A percentile compares a stretch with the other conserved stretches of the same genome.
phyloP scores from a whole-genome alignment of 164 flowering plant genomes.

The Piper longum region DNA sequence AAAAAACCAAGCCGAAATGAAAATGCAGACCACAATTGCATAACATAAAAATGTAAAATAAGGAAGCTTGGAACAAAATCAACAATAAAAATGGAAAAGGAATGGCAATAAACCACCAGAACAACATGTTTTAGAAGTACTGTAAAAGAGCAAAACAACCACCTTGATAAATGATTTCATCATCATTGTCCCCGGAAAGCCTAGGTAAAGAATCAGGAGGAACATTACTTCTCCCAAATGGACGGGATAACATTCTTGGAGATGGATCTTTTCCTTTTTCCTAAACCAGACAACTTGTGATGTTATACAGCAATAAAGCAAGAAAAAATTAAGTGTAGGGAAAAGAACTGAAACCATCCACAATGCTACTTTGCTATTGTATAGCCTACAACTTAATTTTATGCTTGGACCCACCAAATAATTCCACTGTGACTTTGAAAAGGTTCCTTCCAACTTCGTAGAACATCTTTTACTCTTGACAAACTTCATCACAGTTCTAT shows the following conservation, averaged over 20 bases:
- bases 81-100: too few relatives aligned
- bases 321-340: neutral
- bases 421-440: too few relatives aligned
- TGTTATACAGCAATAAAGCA: neutral
- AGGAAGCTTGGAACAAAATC: too few relatives aligned
- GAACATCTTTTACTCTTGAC: neutral
- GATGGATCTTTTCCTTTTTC: constrained; percentile 1
- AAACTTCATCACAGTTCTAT: neutral
- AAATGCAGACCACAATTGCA: too few relatives aligned
- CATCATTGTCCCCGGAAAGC: constrained; percentile 7
- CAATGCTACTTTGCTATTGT: neutral
- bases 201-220: neutral
- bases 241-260: neutral
- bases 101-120: neutral
- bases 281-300: neutral
- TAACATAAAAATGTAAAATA: too few relatives aligned
- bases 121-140: neutral
- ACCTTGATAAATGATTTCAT: constrained; percentile 1
- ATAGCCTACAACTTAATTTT: neutral
- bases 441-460: too few relatives aligned
- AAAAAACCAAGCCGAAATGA: too few relatives aligned
- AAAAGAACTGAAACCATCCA: neutral
- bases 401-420: too few relatives aligned
- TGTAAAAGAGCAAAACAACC: neutral
- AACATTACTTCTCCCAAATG: neutral